phyloP scores from a whole-genome alignment of 371 early-diverging fungal species.

The Lichtheimia corymbifera region DNA sequence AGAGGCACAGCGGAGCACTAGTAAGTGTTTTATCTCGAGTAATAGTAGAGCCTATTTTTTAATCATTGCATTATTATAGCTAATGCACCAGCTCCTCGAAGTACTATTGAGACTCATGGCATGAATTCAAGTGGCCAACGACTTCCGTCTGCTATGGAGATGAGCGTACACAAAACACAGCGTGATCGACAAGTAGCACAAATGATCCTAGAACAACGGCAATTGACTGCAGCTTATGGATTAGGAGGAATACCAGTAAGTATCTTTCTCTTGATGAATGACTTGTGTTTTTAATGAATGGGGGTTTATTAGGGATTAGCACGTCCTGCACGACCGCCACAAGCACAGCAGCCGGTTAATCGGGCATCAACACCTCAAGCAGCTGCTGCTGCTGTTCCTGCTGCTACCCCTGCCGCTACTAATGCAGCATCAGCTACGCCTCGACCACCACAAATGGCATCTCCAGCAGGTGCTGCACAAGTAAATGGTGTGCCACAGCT shows the following conservation, averaged over 20 bases:
- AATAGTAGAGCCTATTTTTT: not conserved
- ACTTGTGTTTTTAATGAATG: not conserved
- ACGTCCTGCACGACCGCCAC: constrained; percentile 1
- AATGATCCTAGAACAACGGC: constrained; percentile 70
- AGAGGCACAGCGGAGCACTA: constrained; percentile 26
- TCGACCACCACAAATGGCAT: constrained; percentile 1
- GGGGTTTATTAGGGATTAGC: constrained; percentile 5
- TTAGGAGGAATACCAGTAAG: constrained; percentile 21
- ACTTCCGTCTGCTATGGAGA: constrained; percentile 70
- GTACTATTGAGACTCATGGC: constrained; percentile 49
- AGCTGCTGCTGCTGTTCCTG: constrained; percentile 4
- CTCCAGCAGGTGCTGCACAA: constrained; percentile 3
- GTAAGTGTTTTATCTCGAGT: constrained; percentile 7
- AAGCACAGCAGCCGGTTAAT: constrained; percentile 11
- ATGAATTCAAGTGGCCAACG: constrained; percentile 49
- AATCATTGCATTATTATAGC: not conserved
- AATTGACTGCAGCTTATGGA: constrained; percentile 58
- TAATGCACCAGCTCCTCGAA: constrained; percentile 41
- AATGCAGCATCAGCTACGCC: not conserved
- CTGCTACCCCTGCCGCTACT: constrained; percentile 9
- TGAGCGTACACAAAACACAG: constrained; percentile 70
- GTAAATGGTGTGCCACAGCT: constrained; percentile 6
- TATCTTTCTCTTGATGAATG: not conserved
- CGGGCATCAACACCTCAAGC: not conserved
- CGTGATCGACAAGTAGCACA: constrained; percentile 68